phyloP scores from a whole-genome alignment of 2,329 filamentous ascomycete genomes.

The Macrophomina phaseolina region DNA sequence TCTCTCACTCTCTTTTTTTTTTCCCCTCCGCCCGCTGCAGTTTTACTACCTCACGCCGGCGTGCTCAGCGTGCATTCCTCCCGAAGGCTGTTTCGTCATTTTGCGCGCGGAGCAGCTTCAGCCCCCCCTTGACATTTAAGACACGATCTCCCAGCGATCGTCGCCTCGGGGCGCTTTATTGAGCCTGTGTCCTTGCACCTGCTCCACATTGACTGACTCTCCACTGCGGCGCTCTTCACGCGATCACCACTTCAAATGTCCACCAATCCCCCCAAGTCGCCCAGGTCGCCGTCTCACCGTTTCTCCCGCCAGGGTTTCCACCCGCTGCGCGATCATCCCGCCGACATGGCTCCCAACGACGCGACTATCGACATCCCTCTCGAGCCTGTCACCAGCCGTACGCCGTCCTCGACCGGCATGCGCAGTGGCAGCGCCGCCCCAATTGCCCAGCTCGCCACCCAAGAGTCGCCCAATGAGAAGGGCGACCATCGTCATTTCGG shows the following conservation, averaged over 20 bases:
- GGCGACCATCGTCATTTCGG: conserved; percentile 31
- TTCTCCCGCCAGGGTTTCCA: conserved; percentile 45
- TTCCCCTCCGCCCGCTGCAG: not conserved
- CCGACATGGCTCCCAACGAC: conserved; percentile 56
- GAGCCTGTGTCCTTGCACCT: conserved; percentile 3
- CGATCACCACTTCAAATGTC: conserved; percentile 30
- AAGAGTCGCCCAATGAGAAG: conserved; percentile 30
- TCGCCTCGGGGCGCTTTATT: conserved; percentile 1
- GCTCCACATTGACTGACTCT: conserved; percentile 25
- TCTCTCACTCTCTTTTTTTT: not conserved
- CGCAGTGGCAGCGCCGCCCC: conserved; percentile 45
- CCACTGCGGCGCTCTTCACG: conserved; percentile 11
- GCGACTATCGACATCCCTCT: conserved; percentile 68
- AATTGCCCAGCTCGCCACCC: conserved; percentile 33
- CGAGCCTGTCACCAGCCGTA: conserved; percentile 58
- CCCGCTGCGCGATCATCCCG: conserved; percentile 36
- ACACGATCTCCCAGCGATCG: conserved; percentile 16
- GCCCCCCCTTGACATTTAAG: conserved; percentile 21
- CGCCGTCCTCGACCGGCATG: conserved; percentile 52
- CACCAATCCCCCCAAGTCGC: conserved; percentile 30
- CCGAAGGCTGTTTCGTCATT: conserved; percentile 19
- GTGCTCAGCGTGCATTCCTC: conserved; percentile 12
- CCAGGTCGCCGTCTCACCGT: conserved; percentile 27
- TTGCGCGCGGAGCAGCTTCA: conserved; percentile 18
- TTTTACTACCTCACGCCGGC: conserved; percentile 19